Conservation (phyloP, 352 stramenopile species). For the Globisporangium canariense region DNA sequence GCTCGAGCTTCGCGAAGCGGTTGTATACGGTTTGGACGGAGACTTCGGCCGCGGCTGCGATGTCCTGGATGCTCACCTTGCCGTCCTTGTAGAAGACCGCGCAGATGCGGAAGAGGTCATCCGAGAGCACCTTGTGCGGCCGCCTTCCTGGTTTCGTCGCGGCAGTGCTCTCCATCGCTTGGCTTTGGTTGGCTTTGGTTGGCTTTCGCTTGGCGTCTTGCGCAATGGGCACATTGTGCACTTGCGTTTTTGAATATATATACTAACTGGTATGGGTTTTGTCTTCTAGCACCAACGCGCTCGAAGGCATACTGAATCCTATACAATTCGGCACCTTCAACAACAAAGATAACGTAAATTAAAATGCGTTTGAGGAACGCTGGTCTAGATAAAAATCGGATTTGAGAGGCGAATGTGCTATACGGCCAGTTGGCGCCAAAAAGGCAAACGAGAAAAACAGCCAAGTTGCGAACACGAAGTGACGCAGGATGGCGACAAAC, state of each 20-base stretch:
- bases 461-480: not conserved
- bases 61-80: not conserved
- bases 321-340: not conserved
- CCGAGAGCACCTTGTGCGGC: not conserved
- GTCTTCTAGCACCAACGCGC: not conserved
- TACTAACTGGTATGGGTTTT: not conserved
- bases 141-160: not conserved
- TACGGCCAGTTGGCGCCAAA: conserved; percentile 14
- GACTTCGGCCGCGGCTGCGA: not conserved
- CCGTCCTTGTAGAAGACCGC: not conserved
- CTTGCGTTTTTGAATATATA: too few species aligned
- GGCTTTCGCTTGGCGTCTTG: not conserved
- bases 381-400: not conserved
- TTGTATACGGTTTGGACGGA: not conserved
- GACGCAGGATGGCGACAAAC: conserved; percentile 11
- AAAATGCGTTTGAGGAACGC: not conserved
- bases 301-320: not conserved
- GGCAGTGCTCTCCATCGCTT: not conserved
- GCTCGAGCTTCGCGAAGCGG: not conserved
- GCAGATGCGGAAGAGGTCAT: not conserved
- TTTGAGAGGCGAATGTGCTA: conserved; percentile 8
- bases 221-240: too few species aligned
- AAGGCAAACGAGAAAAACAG: conserved; percentile 2
- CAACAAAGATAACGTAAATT: not conserved
- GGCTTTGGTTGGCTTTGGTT: not conserved